Evolutionary conservation across 23 red algal genomes (phyloP).

Genomic region (Rhodosorus marinus): DNA sequence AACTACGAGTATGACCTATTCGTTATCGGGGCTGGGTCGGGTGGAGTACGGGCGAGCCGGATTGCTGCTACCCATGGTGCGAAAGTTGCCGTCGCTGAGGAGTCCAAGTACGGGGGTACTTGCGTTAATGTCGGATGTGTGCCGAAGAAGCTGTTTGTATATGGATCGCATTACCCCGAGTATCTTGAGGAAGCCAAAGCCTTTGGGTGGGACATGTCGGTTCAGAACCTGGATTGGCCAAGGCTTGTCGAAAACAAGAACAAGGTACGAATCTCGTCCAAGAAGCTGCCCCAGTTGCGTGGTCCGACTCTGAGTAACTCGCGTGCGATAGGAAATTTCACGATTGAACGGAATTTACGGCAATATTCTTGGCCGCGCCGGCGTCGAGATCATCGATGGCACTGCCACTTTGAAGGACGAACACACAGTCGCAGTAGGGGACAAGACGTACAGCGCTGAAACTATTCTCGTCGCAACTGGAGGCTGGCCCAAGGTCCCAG

Average conservation of each 20-base stretch:
- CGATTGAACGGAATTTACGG: constrained; percentile 87
- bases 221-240: constrained; percentile 53
- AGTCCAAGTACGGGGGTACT: constrained; percentile 54
- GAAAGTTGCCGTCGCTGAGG: constrained; percentile 62
- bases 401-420: constrained; percentile 39
- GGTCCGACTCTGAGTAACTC: no score
- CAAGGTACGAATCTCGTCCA: no score
- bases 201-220: constrained; percentile 60
- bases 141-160: constrained; percentile 96
- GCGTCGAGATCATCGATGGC: constrained; percentile 38
- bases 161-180: constrained; percentile 71
- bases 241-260: constrained; percentile 77
- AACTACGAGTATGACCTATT: constrained; percentile 73
- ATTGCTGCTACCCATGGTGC: constrained; percentile 78
- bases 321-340: constrained; percentile 80
- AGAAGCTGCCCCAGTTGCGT: no score
- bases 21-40: constrained; percentile 85
- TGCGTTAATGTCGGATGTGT: constrained; percentile 99
- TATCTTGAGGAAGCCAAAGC: constrained; percentile 66
- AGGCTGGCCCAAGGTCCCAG: constrained; percentile 56
- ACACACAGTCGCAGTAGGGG: constrained; percentile 59
- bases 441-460: constrained; percentile 22
- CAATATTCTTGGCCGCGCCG: constrained; percentile 45
- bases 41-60: constrained; percentile 83
- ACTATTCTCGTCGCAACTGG: constrained; percentile 86